These are phyloP conservation scores for Helicocarpus griseus DNA, from an alignment of 2,329 filamentous ascomycete genomes.

Conservation along the genomic window DNA sequence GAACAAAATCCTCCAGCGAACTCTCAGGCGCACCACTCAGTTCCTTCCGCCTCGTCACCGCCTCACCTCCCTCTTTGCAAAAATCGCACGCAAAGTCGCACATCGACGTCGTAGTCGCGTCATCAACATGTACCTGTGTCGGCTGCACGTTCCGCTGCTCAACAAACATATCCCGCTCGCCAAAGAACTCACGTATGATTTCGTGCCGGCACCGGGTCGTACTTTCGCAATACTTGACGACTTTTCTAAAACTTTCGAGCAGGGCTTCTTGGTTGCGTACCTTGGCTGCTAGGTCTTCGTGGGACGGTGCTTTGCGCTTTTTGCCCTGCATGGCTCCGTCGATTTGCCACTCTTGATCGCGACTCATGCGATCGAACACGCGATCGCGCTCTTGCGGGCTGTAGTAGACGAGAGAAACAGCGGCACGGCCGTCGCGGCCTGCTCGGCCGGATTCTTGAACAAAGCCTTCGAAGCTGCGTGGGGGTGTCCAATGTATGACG, in stretches of 20 bases:
- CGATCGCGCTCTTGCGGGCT: conserved; percentile 77
- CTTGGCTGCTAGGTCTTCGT: conserved; percentile 34
- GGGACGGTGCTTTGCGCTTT: conserved; percentile 31
- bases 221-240: conserved; percentile 75
- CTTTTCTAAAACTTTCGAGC: conserved; percentile 53
- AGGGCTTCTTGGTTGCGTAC: conserved; percentile 34
- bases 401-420: conserved; percentile 84
- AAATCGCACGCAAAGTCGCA: conserved; percentile 72
- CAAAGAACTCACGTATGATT: conserved; percentile 68
- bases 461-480: conserved; percentile 90
- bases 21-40: conserved; percentile 19
- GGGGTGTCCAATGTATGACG: conserved; percentile 87
- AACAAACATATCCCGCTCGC: conserved; percentile 43
- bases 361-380: conserved; percentile 45
- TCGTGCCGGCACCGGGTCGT: conserved; percentile 64
- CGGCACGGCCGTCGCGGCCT: conserved; percentile 74
- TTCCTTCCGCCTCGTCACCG: conserved; percentile 48
- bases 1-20: conserved; percentile 8
- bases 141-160: conserved; percentile 17
- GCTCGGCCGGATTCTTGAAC: conserved; percentile 93
- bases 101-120: conserved; percentile 28
- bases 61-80: conserved; percentile 56
- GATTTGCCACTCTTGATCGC: conserved; percentile 28
- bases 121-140: conserved; percentile 17
- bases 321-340: conserved; percentile 20